These are phyloP conservation scores for Ceratocystis huliohia DNA, from an alignment of 2,329 filamentous ascomycete genomes.

Conservation along the genomic window DNA sequence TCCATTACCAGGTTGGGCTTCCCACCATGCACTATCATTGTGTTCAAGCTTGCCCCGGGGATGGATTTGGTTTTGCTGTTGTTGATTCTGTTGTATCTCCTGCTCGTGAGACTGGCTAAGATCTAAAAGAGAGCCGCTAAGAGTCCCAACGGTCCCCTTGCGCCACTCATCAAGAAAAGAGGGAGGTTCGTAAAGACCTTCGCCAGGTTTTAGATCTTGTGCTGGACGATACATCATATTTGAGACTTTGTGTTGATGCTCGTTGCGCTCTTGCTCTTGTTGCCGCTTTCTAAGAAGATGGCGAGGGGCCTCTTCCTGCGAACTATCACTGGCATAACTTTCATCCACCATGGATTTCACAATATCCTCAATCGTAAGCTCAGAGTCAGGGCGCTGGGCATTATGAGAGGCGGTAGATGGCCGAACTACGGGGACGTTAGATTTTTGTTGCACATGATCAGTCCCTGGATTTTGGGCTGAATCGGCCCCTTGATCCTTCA, in stretches of 20 bases:
- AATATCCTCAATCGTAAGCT: conserved; percentile 21
- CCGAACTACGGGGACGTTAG: background rate
- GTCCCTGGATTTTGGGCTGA: background rate
- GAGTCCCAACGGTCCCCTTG: conserved; percentile 49
- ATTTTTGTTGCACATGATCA: background rate
- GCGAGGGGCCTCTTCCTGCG: conserved; percentile 15
- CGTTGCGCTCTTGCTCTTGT: conserved; percentile 14
- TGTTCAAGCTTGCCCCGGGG: conserved; percentile 2
- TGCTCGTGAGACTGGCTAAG: conserved; percentile 31
- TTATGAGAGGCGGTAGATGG: background rate
- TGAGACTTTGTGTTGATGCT: conserved; percentile 16
- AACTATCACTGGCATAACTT: conserved; percentile 17
- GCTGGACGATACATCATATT: conserved; percentile 13
- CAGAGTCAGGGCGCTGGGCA: conserved; percentile 17
- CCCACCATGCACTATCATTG: conserved; percentile 61
- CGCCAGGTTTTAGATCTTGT: conserved; percentile 30
- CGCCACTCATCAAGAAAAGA: conserved; percentile 61
- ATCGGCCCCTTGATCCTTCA: background rate
- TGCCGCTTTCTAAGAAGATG: conserved; percentile 13
- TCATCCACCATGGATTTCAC: conserved; percentile 16
- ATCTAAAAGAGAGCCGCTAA: conserved; percentile 48
- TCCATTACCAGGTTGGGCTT: conserved; percentile 31
- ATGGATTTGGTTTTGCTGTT: background rate
- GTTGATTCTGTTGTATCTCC: conserved; percentile 13
- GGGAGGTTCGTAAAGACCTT: conserved; percentile 46